phyloP scores from a whole-genome alignment of 108 stramenopile species.

The Cyclotella kingstonii region DNA sequence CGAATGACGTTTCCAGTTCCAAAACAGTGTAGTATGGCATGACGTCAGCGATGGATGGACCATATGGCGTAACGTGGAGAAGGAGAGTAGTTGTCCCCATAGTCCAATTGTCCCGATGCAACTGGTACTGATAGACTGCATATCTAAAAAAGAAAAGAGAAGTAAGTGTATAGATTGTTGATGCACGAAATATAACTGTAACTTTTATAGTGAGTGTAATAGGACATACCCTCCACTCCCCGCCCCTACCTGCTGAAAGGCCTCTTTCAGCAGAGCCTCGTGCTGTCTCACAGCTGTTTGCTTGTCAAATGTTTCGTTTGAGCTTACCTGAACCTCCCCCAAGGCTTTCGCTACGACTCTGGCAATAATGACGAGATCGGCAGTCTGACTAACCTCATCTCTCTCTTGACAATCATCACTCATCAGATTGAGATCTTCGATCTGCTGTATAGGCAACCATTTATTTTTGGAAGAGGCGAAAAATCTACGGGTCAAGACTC shows the following conservation, averaged over 20 bases:
- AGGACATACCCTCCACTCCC: constrained; percentile 27
- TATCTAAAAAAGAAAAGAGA: constrained; percentile 39
- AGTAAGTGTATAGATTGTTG: background rate
- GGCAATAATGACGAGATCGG: constrained; percentile 49
- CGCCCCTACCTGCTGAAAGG: constrained; percentile 39
- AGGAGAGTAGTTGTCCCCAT: constrained; percentile 26
- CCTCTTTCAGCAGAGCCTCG: constrained; percentile 32
- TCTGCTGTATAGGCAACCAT: constrained; percentile 58
- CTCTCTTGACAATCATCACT: constrained; percentile 63
- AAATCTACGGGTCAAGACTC: constrained; percentile 49
- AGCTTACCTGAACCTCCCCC: constrained; percentile 49
- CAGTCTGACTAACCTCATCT: constrained; percentile 53
- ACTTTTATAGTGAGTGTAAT: constrained; percentile 2
- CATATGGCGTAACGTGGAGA: constrained; percentile 71
- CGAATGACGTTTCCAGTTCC: constrained; percentile 43
- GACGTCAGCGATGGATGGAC: constrained; percentile 62
- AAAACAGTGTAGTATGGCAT: constrained; percentile 68
- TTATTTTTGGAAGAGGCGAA: constrained; percentile 47
- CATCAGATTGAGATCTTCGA: constrained; percentile 49
- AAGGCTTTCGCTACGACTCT: constrained; percentile 58
- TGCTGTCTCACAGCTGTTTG: constrained; percentile 13
- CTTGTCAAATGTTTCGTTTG: constrained; percentile 9
- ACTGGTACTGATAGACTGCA: constrained; percentile 46
- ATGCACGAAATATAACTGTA: background rate
- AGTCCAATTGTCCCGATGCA: background rate